These are phyloP conservation scores for Colletotrichum viniferum DNA, from an alignment of 2,329 filamentous ascomycete genomes.

Conservation along the genomic window DNA sequence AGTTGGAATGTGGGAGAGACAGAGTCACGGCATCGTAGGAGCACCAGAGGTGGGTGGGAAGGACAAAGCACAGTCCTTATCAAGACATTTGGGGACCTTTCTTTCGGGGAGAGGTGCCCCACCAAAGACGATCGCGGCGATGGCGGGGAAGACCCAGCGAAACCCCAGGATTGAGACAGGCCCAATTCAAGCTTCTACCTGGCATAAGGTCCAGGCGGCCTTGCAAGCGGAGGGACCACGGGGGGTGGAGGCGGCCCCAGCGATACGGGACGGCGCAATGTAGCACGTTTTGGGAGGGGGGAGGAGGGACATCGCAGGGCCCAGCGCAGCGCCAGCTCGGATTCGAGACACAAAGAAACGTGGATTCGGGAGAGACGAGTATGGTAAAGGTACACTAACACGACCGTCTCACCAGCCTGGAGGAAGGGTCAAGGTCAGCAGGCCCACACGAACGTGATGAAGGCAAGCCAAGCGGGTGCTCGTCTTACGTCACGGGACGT, in stretches of 20 bases:
- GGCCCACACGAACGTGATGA: conserved; percentile 3
- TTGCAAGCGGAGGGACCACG: neutral
- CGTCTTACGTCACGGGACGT: conserved; percentile 16
- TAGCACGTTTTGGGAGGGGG: neutral
- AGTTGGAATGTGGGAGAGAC: neutral
- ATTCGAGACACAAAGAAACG: conserved; percentile 1
- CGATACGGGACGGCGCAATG: neutral
- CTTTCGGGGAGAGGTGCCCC: neutral
- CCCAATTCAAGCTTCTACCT: neutral
- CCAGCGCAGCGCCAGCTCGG: neutral
- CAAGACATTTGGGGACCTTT: neutral
- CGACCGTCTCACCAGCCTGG: neutral
- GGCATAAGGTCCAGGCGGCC: neutral
- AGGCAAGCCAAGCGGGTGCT: neutral
- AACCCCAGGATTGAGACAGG: conserved; percentile 3
- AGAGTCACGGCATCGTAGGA: neutral
- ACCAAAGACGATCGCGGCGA: neutral
- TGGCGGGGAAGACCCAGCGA: conserved; percentile 15
- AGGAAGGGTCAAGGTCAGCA: neutral
- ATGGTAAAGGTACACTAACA: neutral
- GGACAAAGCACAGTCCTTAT: conserved; percentile 16
- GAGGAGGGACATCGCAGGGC: neutral
- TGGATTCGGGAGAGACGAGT: neutral
- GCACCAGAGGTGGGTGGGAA: neutral
- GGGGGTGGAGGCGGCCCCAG: neutral